phyloP scores from a whole-genome alignment of 148 eudicot genomes.

The Rhododendron griersonianum region DNA sequence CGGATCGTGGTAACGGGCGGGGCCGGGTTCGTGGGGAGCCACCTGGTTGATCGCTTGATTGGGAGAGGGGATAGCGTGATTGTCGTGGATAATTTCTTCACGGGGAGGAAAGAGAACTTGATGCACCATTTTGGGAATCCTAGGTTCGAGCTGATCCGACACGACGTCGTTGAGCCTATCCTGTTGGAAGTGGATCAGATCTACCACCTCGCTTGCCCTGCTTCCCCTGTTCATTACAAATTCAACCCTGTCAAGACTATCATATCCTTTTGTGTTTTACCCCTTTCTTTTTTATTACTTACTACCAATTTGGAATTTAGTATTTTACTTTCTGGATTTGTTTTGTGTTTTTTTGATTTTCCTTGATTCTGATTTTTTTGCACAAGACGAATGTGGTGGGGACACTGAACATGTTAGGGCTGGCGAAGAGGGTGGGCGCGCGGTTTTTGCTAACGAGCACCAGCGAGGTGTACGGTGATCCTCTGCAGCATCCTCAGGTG shows the following conservation, averaged over 20 bases:
- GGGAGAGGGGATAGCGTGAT: conserved; percentile 86
- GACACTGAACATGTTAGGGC: conserved; percentile 89
- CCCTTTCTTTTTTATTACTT: background rate
- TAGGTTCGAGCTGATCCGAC: conserved; percentile 84
- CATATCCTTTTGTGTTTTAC: conserved; percentile 57
- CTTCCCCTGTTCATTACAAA: conserved; percentile 96
- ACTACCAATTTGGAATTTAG: background rate
- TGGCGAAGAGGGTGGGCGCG: conserved; percentile 96
- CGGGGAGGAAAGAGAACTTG: conserved; percentile 90
- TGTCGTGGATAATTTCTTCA: conserved; percentile 90
- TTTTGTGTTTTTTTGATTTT: background rate
- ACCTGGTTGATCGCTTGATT: conserved; percentile 78
- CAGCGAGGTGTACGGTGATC: conserved; percentile 99
- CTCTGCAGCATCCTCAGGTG: conserved; percentile 89
- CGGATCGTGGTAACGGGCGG: conserved; percentile 97
- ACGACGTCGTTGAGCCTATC: conserved; percentile 94
- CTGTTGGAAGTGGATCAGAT: conserved; percentile 92
- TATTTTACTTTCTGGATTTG: background rate
- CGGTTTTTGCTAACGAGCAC: conserved; percentile 92
- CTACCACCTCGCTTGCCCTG: conserved; percentile 97
- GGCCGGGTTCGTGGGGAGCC: conserved; percentile 94
- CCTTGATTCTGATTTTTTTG: conserved; percentile 10
- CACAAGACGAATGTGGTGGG: conserved; percentile 99
- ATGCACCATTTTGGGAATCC: conserved; percentile 88
- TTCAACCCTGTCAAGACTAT: conserved; percentile 96